phyloP scores from a whole-genome alignment of 169 alveolate species.

The Plasmodium malariae region DNA sequence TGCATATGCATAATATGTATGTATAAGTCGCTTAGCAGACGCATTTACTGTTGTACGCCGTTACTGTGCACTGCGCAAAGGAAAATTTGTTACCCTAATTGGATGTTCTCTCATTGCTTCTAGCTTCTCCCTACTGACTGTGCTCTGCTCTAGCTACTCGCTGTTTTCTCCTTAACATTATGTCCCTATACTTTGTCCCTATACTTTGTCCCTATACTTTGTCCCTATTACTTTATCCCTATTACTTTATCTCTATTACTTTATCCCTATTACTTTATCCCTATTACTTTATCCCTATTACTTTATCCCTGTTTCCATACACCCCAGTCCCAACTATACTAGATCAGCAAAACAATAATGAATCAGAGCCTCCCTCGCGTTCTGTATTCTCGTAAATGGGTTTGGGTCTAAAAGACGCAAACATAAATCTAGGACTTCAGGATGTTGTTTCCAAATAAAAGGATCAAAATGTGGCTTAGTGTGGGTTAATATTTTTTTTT shows the following conservation, averaged over 20 bases:
- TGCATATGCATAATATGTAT: too few species aligned
- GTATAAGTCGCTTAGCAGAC: too few species aligned
- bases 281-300: too few species aligned
- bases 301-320: background rate
- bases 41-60: too few species aligned
- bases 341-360: constrained; percentile 73
- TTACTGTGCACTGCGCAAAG: too few species aligned
- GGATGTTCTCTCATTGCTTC: too few species aligned
- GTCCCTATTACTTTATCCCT: background rate
- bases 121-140: too few species aligned
- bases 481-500: constrained; percentile 58
- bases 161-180: too few species aligned
- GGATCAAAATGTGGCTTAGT: constrained; percentile 79
- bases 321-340: background rate
- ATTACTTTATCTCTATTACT: background rate
- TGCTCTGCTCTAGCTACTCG: too few species aligned
- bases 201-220: background rate
- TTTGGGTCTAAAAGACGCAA: constrained; percentile 76
- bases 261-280: background rate
- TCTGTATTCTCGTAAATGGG: constrained; percentile 74
- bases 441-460: constrained; percentile 78
- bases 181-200: background rate
- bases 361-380: constrained; percentile 86
- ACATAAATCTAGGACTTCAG: constrained; percentile 83
- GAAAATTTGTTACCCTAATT: too few species aligned